Conservation (phyloP, 2,329 filamentous ascomycete genomes). For the Apiospora arundinis region DNA sequence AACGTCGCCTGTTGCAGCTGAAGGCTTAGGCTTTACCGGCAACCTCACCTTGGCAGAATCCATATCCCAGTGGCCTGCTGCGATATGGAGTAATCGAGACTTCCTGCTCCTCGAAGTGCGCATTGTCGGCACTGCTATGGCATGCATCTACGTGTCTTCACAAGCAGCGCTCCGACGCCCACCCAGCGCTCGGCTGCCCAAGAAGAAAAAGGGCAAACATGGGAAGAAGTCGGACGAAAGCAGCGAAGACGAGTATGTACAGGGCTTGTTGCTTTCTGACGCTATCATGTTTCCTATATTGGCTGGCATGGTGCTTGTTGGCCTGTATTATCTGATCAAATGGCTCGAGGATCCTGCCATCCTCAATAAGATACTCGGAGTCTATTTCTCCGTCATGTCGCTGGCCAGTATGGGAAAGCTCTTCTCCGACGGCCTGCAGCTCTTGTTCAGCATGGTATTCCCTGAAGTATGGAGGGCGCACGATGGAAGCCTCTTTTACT, state of each 20-base stretch:
- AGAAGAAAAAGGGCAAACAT: conserved; percentile 46
- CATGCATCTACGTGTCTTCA: conserved; percentile 83
- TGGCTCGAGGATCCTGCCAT: conserved; percentile 83
- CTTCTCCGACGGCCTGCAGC: conserved; percentile 72
- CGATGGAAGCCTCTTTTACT: conserved; percentile 50
- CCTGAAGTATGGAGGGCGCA: conserved; percentile 69
- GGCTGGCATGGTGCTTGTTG: conserved; percentile 73
- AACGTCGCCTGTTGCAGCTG: conserved; percentile 29
- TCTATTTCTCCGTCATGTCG: conserved; percentile 83
- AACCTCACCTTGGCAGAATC: conserved; percentile 39
- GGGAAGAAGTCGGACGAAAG: conserved; percentile 47
- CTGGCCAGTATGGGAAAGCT: conserved; percentile 78
- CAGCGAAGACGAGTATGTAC: conserved; percentile 59
- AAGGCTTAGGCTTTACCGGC: conserved; percentile 32
- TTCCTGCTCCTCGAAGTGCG: conserved; percentile 54
- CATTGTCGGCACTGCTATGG: conserved; percentile 70
- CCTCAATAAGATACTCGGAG: conserved; percentile 81
- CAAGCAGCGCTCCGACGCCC: conserved; percentile 87
- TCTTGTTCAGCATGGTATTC: conserved; percentile 72
- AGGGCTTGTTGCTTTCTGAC: conserved; percentile 75
- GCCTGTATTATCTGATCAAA: conserved; percentile 87
- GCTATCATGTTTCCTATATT: conserved; percentile 84
- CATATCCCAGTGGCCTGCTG: conserved; percentile 37
- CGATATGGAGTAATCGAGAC: conserved; percentile 41
- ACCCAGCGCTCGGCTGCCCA: conserved; percentile 72